Evolutionary conservation across 352 stramenopile genomes (phyloP).

Genomic region (Aphanomyces invadans): DNA sequence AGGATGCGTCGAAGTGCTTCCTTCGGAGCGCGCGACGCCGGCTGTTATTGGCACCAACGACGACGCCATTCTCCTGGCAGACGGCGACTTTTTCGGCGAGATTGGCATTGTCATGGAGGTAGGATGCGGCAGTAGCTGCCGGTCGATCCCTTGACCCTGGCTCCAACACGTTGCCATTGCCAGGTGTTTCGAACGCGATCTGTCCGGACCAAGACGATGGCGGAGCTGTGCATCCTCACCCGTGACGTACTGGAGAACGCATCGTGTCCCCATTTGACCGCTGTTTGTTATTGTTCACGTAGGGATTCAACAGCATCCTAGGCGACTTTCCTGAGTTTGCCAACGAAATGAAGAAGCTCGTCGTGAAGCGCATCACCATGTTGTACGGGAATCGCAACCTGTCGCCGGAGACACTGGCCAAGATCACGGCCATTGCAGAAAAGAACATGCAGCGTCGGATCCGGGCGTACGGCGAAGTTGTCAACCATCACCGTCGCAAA

Average conservation of each 20-base stretch:
- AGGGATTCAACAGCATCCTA: constrained; percentile 58
- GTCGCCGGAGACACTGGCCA: constrained; percentile 3
- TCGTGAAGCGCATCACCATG: constrained; percentile 56
- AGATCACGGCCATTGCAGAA: neutral
- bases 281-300: neutral
- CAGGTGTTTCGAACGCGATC: constrained; percentile 45
- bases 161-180: too few species aligned
- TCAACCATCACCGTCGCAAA: neutral
- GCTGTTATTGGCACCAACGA: neutral
- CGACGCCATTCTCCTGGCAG: constrained; percentile 29
- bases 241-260: constrained; percentile 31
- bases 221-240: constrained; percentile 54
- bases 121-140: too few species aligned
- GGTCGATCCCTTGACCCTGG: too few species aligned
- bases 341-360: constrained; percentile 56
- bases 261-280: neutral
- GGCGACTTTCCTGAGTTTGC: constrained; percentile 65
- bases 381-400: constrained; percentile 32
- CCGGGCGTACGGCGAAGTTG: neutral
- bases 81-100: constrained; percentile 35
- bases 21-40: neutral
- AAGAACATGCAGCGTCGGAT: constrained; percentile 10
- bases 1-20: constrained; percentile 32
- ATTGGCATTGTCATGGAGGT: constrained; percentile 35
- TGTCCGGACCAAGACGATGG: constrained; percentile 55